phyloP scores from a whole-genome alignment of 768 basidiomycete genomes.

The Mycena metata region DNA sequence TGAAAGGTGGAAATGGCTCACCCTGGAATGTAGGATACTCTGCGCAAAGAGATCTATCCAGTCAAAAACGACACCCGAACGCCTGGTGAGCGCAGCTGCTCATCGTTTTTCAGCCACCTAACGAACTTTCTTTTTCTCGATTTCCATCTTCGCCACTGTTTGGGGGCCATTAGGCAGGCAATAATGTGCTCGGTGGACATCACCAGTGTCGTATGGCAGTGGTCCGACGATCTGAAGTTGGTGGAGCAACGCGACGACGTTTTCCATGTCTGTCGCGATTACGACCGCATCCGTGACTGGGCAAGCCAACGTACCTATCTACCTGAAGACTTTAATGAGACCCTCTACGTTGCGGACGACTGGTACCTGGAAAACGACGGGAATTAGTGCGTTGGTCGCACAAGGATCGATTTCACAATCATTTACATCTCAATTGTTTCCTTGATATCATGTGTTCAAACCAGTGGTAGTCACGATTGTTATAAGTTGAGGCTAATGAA shows the following conservation, averaged over 20 bases:
- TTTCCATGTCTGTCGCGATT: background rate
- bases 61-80: conserved; percentile 40
- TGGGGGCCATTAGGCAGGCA: conserved; percentile 42
- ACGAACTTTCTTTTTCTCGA: too few relatives aligned
- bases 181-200: conserved; percentile 44
- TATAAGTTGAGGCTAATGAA: too few relatives aligned
- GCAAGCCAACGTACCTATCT: conserved; percentile 1
- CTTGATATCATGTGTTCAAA: too few relatives aligned
- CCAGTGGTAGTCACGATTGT: too few relatives aligned
- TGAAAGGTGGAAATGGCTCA: background rate
- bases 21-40: conserved; percentile 29
- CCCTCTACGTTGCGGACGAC: conserved; percentile 3
- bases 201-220: conserved; percentile 33
- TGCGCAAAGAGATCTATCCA: conserved; percentile 40
- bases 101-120: too few relatives aligned
- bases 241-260: conserved; percentile 6
- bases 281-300: conserved; percentile 13
- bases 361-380: too few relatives aligned
- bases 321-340: background rate
- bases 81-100: too few relatives aligned
- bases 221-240: conserved; percentile 1
- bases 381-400: too few relatives aligned
- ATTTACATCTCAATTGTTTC: too few relatives aligned
- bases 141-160: conserved; percentile 38
- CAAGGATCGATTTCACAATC: too few relatives aligned